Base-by-base conservation (phyloP, 345 rosid species). In the Carallia pectinifolia region DNA sequence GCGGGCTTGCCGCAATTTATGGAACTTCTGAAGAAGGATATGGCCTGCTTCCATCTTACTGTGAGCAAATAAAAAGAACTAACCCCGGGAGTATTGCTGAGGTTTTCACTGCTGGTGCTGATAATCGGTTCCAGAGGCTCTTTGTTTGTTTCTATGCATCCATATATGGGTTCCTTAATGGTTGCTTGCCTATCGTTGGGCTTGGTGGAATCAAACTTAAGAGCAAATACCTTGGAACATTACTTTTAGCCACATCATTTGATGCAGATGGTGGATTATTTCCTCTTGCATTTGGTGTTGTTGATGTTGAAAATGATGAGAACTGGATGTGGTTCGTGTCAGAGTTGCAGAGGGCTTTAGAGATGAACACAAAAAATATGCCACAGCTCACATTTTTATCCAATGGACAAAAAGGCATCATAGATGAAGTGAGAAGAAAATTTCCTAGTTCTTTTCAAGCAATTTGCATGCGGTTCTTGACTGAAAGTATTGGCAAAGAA, bases 21-120 rank as follows among this genome's bases (percentile, higher is more conserved):
- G 91, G 87, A 62, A 80, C 91, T 69, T 85, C 77, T 64, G 91
- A 87, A 71, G 86, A 87, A 79, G 91, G 87, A 69, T 85, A 85
- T 47, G 77, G 79, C 71, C 59, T 73, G 19, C 87, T 87, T 73
- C 89, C 85, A 19, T 70, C 82, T 5, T 79, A 64, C 64, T 87
- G 86, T 18, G 80, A 87, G 59, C 78, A 85, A 74, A 73, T 87
- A 64, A 83, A 72, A 76, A 83, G 70, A 74, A 79, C 76, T 44
- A 82, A 83, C 69, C 86, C 84, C 5, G 79, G 86, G 40, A 83
- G 91, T 62, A 66, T 82, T 18, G 83, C 85, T 10, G 82, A 83
- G 59, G 81, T 82, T 36, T 82, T 76, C 73, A 83, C 87, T 2
- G 70, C 74, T 19, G 86, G 85, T 63, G 74, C 81, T 56, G 87